These are phyloP conservation scores for Hericium erinaceus DNA, from an alignment of 768 basidiomycete genomes.

Conservation along the genomic window DNA sequence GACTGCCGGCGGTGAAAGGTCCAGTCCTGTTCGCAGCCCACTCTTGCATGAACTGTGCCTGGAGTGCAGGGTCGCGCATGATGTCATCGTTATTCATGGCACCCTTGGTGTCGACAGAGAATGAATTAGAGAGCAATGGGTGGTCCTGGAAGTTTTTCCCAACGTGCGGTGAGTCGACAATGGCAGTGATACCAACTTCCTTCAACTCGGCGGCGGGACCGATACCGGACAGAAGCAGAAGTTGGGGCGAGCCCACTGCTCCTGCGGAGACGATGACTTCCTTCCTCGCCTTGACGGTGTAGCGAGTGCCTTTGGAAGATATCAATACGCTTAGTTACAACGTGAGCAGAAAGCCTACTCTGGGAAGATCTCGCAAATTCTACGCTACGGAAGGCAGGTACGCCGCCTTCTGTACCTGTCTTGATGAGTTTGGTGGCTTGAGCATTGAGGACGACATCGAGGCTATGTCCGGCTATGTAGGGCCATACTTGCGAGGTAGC, in stretches of 20 bases:
- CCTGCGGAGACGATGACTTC: slow-evolving; percentile 3
- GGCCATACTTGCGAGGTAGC: not conserved
- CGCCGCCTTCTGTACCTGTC: not conserved
- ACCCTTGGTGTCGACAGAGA: slow-evolving; percentile 2
- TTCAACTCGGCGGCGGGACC: slow-evolving; percentile 21
- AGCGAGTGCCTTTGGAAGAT: not conserved
- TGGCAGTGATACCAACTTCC: slow-evolving; percentile 19
- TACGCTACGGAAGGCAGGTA: slow-evolving; percentile 4
- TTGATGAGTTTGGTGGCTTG: slow-evolving; percentile 11
- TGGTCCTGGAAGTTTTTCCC: slow-evolving; percentile 29
- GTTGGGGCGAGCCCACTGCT: not conserved
- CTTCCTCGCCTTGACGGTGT: not conserved
- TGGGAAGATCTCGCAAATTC: not conserved
- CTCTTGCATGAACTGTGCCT: not conserved
- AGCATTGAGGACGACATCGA: slow-evolving; percentile 6
- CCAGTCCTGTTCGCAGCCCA: slow-evolving; percentile 9
- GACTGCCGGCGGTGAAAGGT: not conserved
- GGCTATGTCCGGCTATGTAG: not conserved
- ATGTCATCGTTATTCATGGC: slow-evolving; percentile 4
- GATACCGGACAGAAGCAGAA: slow-evolving; percentile 25
- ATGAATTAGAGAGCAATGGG: slow-evolving; percentile 1
- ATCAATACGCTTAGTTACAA: not conserved
- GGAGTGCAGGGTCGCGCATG: slow-evolving; percentile 4
- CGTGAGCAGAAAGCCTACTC: not conserved
- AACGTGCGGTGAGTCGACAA: slow-evolving; percentile 27